Evolutionary conservation across 306 rosid genomes (phyloP).

Genomic region (Boehmeria nivea): DNA sequence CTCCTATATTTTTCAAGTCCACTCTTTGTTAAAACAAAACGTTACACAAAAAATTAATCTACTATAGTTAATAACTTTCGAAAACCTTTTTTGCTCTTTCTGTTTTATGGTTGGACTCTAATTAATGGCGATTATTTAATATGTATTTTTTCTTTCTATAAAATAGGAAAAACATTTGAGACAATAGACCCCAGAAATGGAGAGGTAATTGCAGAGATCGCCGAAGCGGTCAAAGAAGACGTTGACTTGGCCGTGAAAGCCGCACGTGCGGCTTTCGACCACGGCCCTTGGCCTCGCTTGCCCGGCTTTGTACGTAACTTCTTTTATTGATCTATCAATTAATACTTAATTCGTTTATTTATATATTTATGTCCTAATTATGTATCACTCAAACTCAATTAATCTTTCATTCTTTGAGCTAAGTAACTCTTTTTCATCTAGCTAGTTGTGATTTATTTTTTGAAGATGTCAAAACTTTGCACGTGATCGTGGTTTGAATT

Average conservation of each 20-base stretch:
- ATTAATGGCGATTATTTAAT: no score
- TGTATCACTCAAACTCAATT: neutral
- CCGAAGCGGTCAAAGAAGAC: constrained; percentile 63
- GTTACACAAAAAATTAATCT: neutral
- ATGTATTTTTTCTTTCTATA: neutral
- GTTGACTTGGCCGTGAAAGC: constrained; percentile 77
- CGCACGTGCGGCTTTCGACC: constrained; percentile 77
- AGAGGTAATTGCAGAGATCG: constrained; percentile 41
- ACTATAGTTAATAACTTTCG: no score
- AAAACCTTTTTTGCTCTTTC: no score
- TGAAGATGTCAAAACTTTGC: no score
- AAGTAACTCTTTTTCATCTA: no score
- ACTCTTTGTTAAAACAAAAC: neutral
- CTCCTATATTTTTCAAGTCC: neutral
- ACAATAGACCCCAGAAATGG: constrained; percentile 73
- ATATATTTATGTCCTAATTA: neutral
- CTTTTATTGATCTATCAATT: neutral
- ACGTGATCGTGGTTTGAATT: no score
- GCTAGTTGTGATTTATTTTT: no score
- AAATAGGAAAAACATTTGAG: constrained; percentile 72
- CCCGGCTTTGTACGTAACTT: constrained; percentile 52
- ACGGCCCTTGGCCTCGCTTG: constrained; percentile 88
- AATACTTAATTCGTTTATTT: neutral
- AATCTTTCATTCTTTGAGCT: no score
- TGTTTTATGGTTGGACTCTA: no score